phyloP scores from a whole-genome alignment of 1,284 basidiomycete genomes.

The Termitomyces sp. region DNA sequence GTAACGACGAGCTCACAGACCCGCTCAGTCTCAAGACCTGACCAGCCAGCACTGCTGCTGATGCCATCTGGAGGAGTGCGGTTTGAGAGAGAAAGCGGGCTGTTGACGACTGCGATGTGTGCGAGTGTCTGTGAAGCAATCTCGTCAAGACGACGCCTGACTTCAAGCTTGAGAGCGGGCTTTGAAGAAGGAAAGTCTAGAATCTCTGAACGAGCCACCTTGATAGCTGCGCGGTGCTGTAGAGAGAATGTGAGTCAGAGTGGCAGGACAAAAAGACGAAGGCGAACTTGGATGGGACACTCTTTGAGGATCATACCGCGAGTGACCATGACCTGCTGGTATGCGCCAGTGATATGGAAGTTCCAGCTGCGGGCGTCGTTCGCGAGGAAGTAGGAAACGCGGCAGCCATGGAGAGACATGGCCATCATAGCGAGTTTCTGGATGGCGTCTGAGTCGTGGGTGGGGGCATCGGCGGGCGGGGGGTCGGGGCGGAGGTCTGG shows the following conservation, averaged over 20 bases:
- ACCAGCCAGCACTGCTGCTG: slow-evolving; percentile 70
- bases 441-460: slow-evolving; percentile 65
- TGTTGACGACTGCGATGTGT: slow-evolving; percentile 86
- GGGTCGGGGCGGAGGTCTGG: slow-evolving; percentile 40
- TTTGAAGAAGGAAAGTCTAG: slow-evolving; percentile 80
- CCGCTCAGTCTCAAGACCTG: slow-evolving; percentile 89
- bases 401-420: slow-evolving; percentile 76
- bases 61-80: slow-evolving; percentile 74
- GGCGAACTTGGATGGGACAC: slow-evolving; percentile 74
- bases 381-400: slow-evolving; percentile 73
- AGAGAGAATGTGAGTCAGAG: slow-evolving; percentile 8
- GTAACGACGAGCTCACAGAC: slow-evolving; percentile 90
- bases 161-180: slow-evolving; percentile 83
- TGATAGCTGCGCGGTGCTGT: slow-evolving; percentile 81
- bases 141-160: slow-evolving; percentile 85
- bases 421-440: slow-evolving; percentile 79
- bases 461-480: slow-evolving; percentile 41
- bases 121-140: slow-evolving; percentile 86
- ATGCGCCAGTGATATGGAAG: slow-evolving; percentile 87
- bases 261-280: slow-evolving; percentile 9
- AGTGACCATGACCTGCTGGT: slow-evolving; percentile 90
- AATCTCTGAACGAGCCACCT: slow-evolving; percentile 88
- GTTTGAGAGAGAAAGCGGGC: slow-evolving; percentile 64
- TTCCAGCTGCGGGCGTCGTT: slow-evolving; percentile 76
- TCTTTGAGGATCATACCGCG: slow-evolving; percentile 87